Evolutionary conservation across 2,329 filamentous ascomycete species (phyloP).

Genomic region (Pseudogymnoascus sp.): DNA sequence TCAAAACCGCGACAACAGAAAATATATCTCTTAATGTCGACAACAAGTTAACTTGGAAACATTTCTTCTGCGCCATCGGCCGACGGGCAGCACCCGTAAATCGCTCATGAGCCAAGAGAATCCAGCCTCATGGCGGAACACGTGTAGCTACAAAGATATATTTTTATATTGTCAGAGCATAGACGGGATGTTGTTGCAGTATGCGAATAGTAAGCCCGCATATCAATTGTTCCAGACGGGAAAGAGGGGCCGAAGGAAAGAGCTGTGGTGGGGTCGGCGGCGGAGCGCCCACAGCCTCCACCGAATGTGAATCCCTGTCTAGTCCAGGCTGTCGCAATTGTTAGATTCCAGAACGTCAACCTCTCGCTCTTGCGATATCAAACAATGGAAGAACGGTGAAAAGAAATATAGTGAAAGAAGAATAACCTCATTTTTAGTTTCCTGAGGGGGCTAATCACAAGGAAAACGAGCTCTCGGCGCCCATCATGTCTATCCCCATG

Average conservation of each 20-base stretch:
- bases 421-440: not conserved
- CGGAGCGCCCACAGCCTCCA: not conserved
- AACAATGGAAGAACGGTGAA: not conserved
- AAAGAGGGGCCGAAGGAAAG: not conserved
- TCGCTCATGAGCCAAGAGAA: not conserved
- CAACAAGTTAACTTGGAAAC: not conserved
- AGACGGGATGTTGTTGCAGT: not conserved
- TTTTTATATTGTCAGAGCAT: not conserved
- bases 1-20: not conserved
- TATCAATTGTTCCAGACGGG: not conserved
- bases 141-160: not conserved
- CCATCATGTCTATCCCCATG: not conserved
- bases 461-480: not conserved
- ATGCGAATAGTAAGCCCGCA: not conserved
- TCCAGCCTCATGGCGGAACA: not conserved
- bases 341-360: not conserved
- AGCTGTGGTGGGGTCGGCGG: not conserved
- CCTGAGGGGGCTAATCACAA: not conserved
- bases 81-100: not conserved
- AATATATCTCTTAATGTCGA: not conserved
- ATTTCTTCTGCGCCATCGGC: not conserved
- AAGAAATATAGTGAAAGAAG: not conserved
- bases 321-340: not conserved
- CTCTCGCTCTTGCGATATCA: not conserved
- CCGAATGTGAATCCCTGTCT: not conserved